These are phyloP conservation scores for Medicago lupulina DNA, from an alignment of 306 rosid species.

Conservation along the genomic window DNA sequence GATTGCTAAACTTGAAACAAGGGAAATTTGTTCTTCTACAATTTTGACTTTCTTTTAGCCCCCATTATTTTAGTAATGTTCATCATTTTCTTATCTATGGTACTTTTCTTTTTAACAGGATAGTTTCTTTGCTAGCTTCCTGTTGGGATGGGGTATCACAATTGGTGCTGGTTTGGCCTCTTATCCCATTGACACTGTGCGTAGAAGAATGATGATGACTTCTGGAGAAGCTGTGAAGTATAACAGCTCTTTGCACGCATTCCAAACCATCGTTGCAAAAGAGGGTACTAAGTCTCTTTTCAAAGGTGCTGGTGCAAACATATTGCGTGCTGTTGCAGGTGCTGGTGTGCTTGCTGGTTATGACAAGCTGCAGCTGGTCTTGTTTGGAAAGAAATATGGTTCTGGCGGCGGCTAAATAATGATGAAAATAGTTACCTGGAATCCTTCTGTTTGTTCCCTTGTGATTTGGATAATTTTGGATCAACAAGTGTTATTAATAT, in stretches of 20 bases:
- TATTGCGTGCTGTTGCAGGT: constrained; percentile 89
- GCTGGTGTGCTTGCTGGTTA: constrained; percentile 97
- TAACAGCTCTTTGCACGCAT: constrained; percentile 77
- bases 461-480: constrained; percentile 52
- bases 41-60: neutral
- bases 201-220: constrained; percentile 98
- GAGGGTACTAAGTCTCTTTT: constrained; percentile 88
- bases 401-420: constrained; percentile 83
- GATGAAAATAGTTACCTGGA: constrained; percentile 41
- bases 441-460: constrained; percentile 37
- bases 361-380: constrained; percentile 78
- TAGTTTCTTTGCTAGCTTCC: constrained; percentile 87
- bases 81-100: constrained; percentile 32
- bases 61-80: neutral
- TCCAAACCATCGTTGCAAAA: constrained; percentile 67
- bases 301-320: constrained; percentile 95
- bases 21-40: constrained; percentile 1
- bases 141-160: constrained; percentile 88
- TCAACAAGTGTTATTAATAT: constrained; percentile 25
- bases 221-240: constrained; percentile 97
- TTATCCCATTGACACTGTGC: constrained; percentile 84
- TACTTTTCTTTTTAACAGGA: constrained; percentile 61
- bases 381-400: constrained; percentile 92
- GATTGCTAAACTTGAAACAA: constrained; percentile 1
- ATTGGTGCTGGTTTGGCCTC: constrained; percentile 90